Base-by-base conservation (phyloP, 176 grass and related monocot genomes). In the Leersia perrieri region DNA sequence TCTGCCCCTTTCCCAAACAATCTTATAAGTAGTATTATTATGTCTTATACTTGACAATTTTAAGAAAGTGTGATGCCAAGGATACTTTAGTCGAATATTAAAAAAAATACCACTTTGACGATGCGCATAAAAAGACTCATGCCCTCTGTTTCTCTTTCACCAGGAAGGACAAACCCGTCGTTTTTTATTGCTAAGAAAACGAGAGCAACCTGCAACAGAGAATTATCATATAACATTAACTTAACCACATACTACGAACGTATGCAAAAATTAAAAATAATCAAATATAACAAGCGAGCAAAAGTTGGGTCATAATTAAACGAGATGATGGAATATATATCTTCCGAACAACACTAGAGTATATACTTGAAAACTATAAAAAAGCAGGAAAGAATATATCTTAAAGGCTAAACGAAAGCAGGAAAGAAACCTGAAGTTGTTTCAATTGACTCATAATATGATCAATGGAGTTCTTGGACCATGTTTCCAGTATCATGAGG, bases 381-480 rank as follows among this genome's bases (percentile, higher is more conserved):
- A 30, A 70, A 23, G 40, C 29, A 73, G 70, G n/a, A n/a, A n/a
- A n/a, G n/a, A n/a, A n/a, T n/a, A n/a, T n/a, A n/a, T n/a, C n/a
- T n/a, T n/a, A n/a, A n/a, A n/a, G n/a, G n/a, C n/a, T n/a, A n/a
- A n/a, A n/a, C n/a, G n/a, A n/a, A n/a, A n/a, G n/a, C n/a, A n/a
- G n/a, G n/a, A n/a, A n/a, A n/a, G n/a, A n/a, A 51, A 51, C 70
- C 70, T 73, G 70, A 73, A 73, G 41, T 32, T 73, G 70, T 27
- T 51, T 73, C 15, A 73, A 11, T 9, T 51, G 41, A 11, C 27
- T 51, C 28, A 0, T 51, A 51, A 73, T 73, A 47, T 73, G 15
- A 51, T 73, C 70, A 9, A 73, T 51, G 70, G 20, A 73, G 42
- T 27, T 51, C 42, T 73, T 73, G 15, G 41, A 73, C 70, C 70